These are phyloP conservation scores for Crepidotus sp. DNA, from an alignment of 1,284 basidiomycete genomes.

Conservation along the genomic window DNA sequence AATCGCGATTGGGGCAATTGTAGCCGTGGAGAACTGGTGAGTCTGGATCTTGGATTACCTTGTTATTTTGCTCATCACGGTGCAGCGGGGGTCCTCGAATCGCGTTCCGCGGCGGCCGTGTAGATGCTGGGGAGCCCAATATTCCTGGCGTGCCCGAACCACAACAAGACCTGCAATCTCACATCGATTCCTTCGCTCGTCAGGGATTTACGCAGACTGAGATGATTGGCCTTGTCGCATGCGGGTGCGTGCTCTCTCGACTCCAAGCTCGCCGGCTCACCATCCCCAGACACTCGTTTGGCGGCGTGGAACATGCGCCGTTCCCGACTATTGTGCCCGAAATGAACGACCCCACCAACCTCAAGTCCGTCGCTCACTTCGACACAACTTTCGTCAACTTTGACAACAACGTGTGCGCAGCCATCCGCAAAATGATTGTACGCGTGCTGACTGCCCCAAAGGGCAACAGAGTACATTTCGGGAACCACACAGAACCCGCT, in stretches of 20 bases:
- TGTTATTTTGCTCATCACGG: no score
- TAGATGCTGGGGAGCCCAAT: slow-evolving; percentile 27
- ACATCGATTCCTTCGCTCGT: slow-evolving; percentile 26
- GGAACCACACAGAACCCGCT: slow-evolving; percentile 29
- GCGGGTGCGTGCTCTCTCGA: slow-evolving; percentile 27
- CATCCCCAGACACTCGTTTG: slow-evolving; percentile 16
- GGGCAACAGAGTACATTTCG: slow-evolving; percentile 30
- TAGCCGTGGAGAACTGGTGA: slow-evolving; percentile 6
- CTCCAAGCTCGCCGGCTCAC: no score
- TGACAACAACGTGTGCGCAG: slow-evolving; percentile 29
- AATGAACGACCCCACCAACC: neutral
- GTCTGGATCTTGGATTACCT: neutral
- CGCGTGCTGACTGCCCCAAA: slow-evolving; percentile 8
- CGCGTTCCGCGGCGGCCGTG: slow-evolving; percentile 29
- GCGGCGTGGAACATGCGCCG: slow-evolving; percentile 29
- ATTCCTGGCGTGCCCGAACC: slow-evolving; percentile 27
- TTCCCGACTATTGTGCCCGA: slow-evolving; percentile 23
- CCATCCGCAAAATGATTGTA: neutral
- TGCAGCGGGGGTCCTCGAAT: slow-evolving; percentile 30
- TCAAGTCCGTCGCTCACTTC: slow-evolving; percentile 7
- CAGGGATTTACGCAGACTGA: slow-evolving; percentile 30
- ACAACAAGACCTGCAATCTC: slow-evolving; percentile 26
- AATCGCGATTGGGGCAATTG: neutral
- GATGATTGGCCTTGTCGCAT: slow-evolving; percentile 37
- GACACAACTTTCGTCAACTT: slow-evolving; percentile 18